Evolutionary conservation across 306 rosid species (phyloP), one percentile per base, ranked within the genome.

Genomic region (Glycine latifolia): DNA sequence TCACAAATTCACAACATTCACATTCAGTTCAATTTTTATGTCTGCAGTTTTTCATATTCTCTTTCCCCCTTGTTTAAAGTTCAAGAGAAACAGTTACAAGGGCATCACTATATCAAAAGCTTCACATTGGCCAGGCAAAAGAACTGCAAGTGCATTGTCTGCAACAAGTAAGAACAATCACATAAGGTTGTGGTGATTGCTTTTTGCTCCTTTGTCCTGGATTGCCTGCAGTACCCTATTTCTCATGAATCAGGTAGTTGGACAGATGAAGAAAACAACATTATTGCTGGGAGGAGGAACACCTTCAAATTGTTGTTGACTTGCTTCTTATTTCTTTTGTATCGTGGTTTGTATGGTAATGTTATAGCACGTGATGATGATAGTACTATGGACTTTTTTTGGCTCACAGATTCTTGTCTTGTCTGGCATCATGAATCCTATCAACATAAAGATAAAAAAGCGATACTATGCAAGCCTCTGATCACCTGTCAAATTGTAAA

Each of bases 401-500:
- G 4, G 58, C 39, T 39, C 20, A 12, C 7, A 75, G 20, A 10
- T 61, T 48, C 61, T 54, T 62, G 39, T 37, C 50, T 15, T 73
- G 33, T 43, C 71, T 7, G 71, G 70, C n/a, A 46, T 31, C 67
- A 15, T 6, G 47, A 13, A 54, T 61, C 15, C 58, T 76, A 26
- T 59, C 33, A 44, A 75, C 31, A 17, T 7, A 61, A 46, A 44
- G 46, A 75, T 71, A 3, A 71, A 71, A 33, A 3, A 20, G 39
- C 43, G 4, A 44, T 5, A 20, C 55, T 20, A 3, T 65, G 52
- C 80, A 50, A 9, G 67, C 7, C 15, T 16, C 52, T 31, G 50
- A 63, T 66, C 63, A 35, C 39, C 8, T 11, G 37, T 35, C 73
- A 37, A 49, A 77, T 49, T 65, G 81, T 43, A 65, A 35, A 65